These are phyloP conservation scores for Ganoderma multipileum DNA, from an alignment of 1,284 basidiomycete species.

Conservation along the genomic window DNA sequence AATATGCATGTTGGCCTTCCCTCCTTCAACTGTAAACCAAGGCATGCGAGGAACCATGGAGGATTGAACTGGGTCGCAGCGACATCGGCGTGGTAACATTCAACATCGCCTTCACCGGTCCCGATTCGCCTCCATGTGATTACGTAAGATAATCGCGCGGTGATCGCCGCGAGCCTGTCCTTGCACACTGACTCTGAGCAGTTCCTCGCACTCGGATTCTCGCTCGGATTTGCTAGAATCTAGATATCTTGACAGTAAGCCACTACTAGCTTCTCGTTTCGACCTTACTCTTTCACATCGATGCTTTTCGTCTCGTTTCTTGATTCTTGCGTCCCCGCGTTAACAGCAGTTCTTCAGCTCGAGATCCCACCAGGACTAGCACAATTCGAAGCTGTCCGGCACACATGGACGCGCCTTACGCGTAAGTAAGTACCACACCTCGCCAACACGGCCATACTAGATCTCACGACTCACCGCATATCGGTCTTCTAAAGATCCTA, in stretches of 20 bases:
- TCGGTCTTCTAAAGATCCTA: neutral
- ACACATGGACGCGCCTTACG: too few relatives aligned
- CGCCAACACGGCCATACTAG: neutral
- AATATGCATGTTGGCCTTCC: neutral
- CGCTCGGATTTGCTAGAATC: too few relatives aligned
- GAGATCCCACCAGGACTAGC: neutral
- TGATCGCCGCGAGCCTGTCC: neutral
- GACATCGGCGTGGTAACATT: neutral
- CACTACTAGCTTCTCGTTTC: neutral
- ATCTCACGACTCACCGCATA: neutral
- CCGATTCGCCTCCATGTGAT: neutral
- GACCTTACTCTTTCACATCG: neutral
- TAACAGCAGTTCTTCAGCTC: neutral
- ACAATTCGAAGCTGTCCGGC: neutral
- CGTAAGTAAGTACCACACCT: neutral
- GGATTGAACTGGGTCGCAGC: neutral
- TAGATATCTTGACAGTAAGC: neutral
- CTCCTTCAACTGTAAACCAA: neutral
- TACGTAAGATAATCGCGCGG: neutral
- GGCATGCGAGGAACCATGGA: neutral
- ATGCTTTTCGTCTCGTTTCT: neutral
- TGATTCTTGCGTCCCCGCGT: neutral
- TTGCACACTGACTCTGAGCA: neutral
- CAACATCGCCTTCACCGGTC: neutral
- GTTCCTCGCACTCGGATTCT: too few relatives aligned